Base-by-base conservation (phyloP, 208 protist species). In the Endotrypanum monterogeii region DNA sequence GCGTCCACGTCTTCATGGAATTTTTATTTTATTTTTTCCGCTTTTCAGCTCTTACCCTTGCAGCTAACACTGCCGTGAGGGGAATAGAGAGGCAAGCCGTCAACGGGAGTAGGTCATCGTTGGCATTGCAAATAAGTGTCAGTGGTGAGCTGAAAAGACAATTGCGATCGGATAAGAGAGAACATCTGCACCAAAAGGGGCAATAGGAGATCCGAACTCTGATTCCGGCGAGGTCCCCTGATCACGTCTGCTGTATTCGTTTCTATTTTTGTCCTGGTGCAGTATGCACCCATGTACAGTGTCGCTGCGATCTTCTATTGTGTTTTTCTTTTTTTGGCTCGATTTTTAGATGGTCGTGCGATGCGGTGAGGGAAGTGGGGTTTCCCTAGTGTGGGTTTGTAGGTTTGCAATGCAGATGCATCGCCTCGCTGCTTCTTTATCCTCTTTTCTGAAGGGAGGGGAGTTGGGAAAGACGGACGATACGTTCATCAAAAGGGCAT, bases 221-320 rank as follows among this genome's bases (percentile, higher is more conserved):
- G 60, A 46, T 65, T 25, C 11, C 60, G 32, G 37, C 37, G 11
- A 8, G 32, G 60, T 48, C 60, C 46, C 23, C 8, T 68, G 63
- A 14, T 35, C 28, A 39, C 54, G 63, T 55, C 39, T 65, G 58
- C 32, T 55, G 39, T 35, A 28, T 68, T 23, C 54, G 63, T 52
- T 9, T n/a, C 12, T 20, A 8, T 54, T 20, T 52, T 28, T 2
- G 35, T 14, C 51, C 25, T 68, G 44, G 9, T 51, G 63, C 63
- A 14, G 44, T 71, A 18, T 60, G 46, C 51, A 37, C 37, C 70
- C 16, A 68, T 68, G 37, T 54, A 68, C 39, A 39, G 7, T 51
- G 8, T 54, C 14, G 39, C 66, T n/a, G n/a, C 73, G 44, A 16
- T 28, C n/a, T 51, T 67, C 37, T 48, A 11, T 35, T 30, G 5